Conservation (phyloP, 73 alveolate genomes). For the Loxodes magnus region DNA sequence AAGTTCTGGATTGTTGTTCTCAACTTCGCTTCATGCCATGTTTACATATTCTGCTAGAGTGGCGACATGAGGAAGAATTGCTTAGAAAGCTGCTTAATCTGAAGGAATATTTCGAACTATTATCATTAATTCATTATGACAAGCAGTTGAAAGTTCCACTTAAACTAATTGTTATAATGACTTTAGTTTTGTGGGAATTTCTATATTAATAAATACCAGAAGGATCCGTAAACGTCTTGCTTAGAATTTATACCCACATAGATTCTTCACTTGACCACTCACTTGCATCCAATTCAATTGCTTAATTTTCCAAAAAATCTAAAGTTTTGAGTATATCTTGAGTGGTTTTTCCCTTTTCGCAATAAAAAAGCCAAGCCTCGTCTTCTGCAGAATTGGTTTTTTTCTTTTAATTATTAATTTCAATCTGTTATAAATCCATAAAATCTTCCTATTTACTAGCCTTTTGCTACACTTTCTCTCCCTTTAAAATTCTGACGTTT, state of each 20-base stretch:
- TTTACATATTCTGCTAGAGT: slow-evolving; percentile 7
- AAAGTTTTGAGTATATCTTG: not conserved
- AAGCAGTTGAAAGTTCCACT: slow-evolving; percentile 1
- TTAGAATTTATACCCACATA: not conserved
- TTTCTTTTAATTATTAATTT: not conserved
- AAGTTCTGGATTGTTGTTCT: slow-evolving; percentile 1
- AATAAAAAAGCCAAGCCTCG: slow-evolving; percentile 12
- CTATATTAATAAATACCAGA: not conserved
- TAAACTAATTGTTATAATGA: not conserved
- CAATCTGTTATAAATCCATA: no score
- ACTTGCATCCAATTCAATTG: slow-evolving; percentile 1
- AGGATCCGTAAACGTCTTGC: no score
- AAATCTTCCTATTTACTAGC: not conserved
- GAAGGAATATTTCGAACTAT: slow-evolving; percentile 2
- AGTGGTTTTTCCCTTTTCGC: not conserved
- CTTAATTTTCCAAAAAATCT: not conserved
- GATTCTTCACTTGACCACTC: not conserved
- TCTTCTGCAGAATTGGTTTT: slow-evolving; percentile 5
- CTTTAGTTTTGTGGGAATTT: not conserved
- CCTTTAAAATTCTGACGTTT: not conserved
- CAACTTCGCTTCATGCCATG: slow-evolving; percentile 9
- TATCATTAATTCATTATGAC: slow-evolving; percentile 1
- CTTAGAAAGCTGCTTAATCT: not conserved
- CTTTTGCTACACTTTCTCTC: not conserved
- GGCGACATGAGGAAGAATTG: not conserved